Percentiles rank a stretch among this genome's conserved stretches.
phyloP scores from a whole-genome alignment of 768 basidiomycete genomes.

The Tricholomella constricta region DNA sequence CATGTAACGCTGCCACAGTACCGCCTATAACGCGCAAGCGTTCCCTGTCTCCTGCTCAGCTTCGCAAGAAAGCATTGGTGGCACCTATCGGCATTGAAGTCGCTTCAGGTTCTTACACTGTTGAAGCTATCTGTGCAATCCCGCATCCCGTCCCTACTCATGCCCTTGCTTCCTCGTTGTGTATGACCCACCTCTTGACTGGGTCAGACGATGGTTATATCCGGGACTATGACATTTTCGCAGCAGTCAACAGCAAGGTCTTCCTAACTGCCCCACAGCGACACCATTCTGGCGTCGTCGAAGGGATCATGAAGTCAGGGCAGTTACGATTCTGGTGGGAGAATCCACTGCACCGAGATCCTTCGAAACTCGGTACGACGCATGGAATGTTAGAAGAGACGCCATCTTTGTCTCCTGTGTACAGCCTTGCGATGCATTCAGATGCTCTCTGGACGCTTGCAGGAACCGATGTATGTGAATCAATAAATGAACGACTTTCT shows the following conservation, averaged over 20 bases:
- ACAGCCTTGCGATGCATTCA: slow-evolving; percentile 88
- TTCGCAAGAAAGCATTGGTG: slow-evolving; percentile 49
- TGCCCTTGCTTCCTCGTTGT: slow-evolving; percentile 81
- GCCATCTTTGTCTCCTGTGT: slow-evolving; percentile 67
- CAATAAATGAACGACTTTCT: slow-evolving; percentile 10
- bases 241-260: slow-evolving; percentile 84
- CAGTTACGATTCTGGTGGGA: slow-evolving; percentile 92
- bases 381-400: slow-evolving; percentile 46
- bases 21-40: slow-evolving; percentile 26
- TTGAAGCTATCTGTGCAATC: slow-evolving; percentile 90
- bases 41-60: slow-evolving; percentile 54
- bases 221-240: slow-evolving; percentile 88
- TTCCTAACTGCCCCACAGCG: slow-evolving; percentile 88
- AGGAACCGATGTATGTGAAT: slow-evolving; percentile 72
- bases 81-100: slow-evolving; percentile 30
- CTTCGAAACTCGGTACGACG: slow-evolving; percentile 25
- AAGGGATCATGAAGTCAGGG: slow-evolving; percentile 88
- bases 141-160: slow-evolving; percentile 89
- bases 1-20: slow-evolving; percentile 11
- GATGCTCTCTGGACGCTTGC: slow-evolving; percentile 93
- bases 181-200: slow-evolving; percentile 87
- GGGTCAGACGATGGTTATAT: slow-evolving; percentile 95
- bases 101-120: slow-evolving; percentile 68
- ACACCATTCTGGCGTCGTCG: slow-evolving; percentile 87
- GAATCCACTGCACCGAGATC: slow-evolving; percentile 50